Percentiles rank a stretch among this genome's conserved stretches.
Evolutionary conservation across 495 filamentous ascomycete species (phyloP).

Genomic region (Neurospora pannonica): DNA sequence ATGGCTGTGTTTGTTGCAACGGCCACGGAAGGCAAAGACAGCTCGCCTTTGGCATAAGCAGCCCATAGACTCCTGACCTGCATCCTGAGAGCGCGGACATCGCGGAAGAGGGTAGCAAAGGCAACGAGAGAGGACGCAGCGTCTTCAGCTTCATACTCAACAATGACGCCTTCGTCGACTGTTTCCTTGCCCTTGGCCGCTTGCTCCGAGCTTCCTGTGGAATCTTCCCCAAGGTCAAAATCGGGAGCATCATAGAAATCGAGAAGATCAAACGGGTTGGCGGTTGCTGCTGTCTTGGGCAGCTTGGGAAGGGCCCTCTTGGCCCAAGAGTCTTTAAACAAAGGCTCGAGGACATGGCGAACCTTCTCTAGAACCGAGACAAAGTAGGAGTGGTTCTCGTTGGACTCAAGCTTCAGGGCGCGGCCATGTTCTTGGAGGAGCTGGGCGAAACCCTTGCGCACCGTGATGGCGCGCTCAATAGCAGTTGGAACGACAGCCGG

Average conservation of each 20-base stretch:
- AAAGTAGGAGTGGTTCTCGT: background rate
- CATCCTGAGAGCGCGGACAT: background rate
- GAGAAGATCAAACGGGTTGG: slow-evolving; percentile 1
- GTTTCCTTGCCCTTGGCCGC: background rate
- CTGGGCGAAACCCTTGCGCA: background rate
- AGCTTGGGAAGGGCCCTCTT: background rate
- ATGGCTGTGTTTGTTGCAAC: slow-evolving; percentile 3
- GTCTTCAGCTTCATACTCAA: background rate
- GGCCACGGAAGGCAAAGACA: slow-evolving; percentile 2
- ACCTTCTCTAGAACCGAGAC: background rate
- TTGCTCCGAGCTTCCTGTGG: background rate
- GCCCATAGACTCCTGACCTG: slow-evolving; percentile 1
- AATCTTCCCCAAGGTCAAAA: background rate
- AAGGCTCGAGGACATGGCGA: background rate
- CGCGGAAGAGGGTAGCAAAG: slow-evolving; percentile 1
- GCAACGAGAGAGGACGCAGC: background rate
- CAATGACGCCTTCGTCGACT: background rate
- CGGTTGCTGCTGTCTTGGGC: background rate
- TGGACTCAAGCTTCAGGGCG: background rate
- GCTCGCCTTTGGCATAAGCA: background rate
- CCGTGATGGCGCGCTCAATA: background rate
- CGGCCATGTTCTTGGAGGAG: background rate
- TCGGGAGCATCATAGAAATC: background rate
- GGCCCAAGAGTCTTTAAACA: background rate
- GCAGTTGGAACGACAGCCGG: background rate